These are phyloP conservation scores for Suillus paluster DNA, from an alignment of 768 basidiomycete genomes.

Conservation along the genomic window DNA sequence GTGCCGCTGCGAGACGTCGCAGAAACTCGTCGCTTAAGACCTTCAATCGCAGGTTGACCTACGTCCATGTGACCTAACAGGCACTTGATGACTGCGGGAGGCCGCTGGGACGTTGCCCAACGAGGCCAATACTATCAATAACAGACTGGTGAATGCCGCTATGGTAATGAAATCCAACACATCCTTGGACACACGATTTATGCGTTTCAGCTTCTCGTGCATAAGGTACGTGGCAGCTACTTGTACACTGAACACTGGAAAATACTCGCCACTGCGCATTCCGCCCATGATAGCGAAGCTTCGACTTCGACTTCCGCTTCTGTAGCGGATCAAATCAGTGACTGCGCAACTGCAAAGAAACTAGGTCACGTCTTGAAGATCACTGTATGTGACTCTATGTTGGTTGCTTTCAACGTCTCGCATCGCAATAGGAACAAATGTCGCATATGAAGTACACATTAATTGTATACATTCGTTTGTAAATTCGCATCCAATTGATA, in stretches of 20 bases:
- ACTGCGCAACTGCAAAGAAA: background rate
- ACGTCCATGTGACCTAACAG: no score
- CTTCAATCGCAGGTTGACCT: no score
- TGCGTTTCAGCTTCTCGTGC: background rate
- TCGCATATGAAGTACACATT: background rate
- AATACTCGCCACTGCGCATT: background rate
- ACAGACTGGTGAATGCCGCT: background rate
- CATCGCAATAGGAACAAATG: no score
- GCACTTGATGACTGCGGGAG: no score
- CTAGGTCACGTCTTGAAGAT: no score
- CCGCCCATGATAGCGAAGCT: background rate
- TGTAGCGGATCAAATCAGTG: background rate
- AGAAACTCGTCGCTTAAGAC: background rate
- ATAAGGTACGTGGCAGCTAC: background rate
- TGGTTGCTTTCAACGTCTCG: background rate
- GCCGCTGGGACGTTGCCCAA: no score
- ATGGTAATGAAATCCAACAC: background rate
- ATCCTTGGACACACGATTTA: background rate
- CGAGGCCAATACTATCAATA: no score
- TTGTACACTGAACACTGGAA: background rate
- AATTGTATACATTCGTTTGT: background rate
- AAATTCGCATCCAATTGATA: background rate
- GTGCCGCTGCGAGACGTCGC: background rate
- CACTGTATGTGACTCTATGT: no score
- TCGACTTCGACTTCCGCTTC: background rate